Evolutionary conservation across 768 basidiomycete species (phyloP).

Genomic region (Hygrocybe punicea): DNA sequence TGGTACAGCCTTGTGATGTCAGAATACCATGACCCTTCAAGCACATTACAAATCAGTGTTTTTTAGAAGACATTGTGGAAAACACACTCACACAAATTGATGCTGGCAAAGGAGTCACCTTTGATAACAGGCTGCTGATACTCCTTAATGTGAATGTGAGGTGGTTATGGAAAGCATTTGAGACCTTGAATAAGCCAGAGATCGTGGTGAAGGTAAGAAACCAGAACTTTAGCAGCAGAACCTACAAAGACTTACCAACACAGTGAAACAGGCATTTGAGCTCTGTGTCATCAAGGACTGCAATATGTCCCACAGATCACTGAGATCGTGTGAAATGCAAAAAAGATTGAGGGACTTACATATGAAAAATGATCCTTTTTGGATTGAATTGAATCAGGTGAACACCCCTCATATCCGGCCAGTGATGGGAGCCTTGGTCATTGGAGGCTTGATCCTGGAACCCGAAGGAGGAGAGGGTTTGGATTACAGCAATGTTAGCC

Average conservation of each 20-base stretch:
- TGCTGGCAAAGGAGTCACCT: not conserved
- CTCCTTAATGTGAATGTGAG: no score
- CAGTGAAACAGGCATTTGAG: no score
- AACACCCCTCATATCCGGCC: no score
- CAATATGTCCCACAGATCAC: not conserved
- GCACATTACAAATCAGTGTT: conserved; percentile 24
- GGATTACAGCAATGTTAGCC: conserved; percentile 2
- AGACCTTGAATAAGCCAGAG: no score
- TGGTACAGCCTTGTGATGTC: no score
- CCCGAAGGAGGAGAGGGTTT: conserved; percentile 1
- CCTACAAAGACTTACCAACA: no score
- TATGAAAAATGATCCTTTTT: not conserved
- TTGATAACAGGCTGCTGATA: conserved; percentile 1
- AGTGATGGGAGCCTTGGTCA: not conserved
- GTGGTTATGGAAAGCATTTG: no score
- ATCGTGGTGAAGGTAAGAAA: no score
- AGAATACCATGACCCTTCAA: no score
- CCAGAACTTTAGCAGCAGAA: no score
- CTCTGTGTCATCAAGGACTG: no score
- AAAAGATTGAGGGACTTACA: not conserved
- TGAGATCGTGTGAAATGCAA: conserved; percentile 3
- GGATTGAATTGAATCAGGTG: no score
- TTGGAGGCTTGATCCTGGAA: not conserved
- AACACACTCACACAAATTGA: not conserved
- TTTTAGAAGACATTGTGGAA: conserved; percentile 2